These are phyloP conservation scores for Lactarius deliciosus DNA, from an alignment of 768 basidiomycete species.

Conservation along the genomic window DNA sequence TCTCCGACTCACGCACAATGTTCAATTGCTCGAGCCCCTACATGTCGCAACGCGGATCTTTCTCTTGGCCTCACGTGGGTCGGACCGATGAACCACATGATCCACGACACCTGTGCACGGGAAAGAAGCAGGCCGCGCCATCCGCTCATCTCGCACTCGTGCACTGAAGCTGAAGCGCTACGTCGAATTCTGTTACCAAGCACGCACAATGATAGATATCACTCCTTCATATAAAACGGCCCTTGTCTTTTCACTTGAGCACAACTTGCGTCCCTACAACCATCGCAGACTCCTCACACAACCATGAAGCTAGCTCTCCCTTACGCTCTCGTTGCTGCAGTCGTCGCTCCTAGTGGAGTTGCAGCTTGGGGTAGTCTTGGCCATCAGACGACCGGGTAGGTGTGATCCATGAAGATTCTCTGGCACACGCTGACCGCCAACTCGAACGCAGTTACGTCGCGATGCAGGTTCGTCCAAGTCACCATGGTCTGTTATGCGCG, in stretches of 20 bases:
- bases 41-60: neutral
- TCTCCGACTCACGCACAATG: neutral
- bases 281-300: neutral
- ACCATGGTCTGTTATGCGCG: neutral
- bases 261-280: neutral
- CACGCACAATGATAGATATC: neutral
- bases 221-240: neutral
- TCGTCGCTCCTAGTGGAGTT: conserved; percentile 7
- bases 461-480: conserved; percentile 20
- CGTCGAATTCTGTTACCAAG: neutral
- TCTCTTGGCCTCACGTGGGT: neutral
- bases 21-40: neutral
- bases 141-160: neutral
- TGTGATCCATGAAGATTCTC: neutral
- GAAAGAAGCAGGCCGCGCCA: neutral
- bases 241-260: neutral
- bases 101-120: neutral
- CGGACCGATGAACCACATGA: neutral
- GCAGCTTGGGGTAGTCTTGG: conserved; percentile 34
- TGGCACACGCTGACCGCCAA: neutral
- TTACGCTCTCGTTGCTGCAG: conserved; percentile 7
- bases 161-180: neutral
- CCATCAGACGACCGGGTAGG: conserved; percentile 33
- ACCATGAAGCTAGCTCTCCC: conserved; percentile 15
- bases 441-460: conserved; percentile 15